A percentile compares a stretch with the other conserved stretches of the same genome.
Conservation (phyloP, 257 asterid species). For the Solanum paucissectum region DNA sequence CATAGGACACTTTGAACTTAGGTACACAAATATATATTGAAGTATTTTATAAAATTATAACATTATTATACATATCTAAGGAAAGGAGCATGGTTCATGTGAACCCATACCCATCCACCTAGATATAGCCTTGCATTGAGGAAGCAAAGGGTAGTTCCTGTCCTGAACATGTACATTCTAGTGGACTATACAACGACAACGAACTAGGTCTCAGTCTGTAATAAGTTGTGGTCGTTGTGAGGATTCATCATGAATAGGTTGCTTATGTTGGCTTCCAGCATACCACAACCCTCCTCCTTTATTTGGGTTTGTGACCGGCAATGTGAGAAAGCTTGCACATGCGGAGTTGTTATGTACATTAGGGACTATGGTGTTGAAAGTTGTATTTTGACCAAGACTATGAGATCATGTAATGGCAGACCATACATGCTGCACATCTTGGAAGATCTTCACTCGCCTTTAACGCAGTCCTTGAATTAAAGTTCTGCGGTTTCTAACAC, state of each 20-base stretch:
- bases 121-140: neutral
- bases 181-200: neutral
- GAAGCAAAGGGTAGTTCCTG: neutral
- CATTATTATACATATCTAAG: neutral
- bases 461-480: neutral
- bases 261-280: neutral
- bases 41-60: too few species aligned
- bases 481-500: neutral
- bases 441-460: neutral
- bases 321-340: neutral
- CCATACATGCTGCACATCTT: neutral
- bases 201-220: neutral
- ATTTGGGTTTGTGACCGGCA: neutral
- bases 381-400: neutral
- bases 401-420: neutral
- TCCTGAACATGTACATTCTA: neutral
- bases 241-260: neutral
- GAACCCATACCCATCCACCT: neutral
- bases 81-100: neutral
- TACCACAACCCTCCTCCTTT: neutral
- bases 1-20: neutral
- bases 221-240: neutral
- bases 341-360: neutral
- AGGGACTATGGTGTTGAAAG: neutral
- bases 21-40: neutral